Evolutionary conservation across 169 alveolate species (phyloP).

Genomic region (Plasmodium chabaudi): DNA sequence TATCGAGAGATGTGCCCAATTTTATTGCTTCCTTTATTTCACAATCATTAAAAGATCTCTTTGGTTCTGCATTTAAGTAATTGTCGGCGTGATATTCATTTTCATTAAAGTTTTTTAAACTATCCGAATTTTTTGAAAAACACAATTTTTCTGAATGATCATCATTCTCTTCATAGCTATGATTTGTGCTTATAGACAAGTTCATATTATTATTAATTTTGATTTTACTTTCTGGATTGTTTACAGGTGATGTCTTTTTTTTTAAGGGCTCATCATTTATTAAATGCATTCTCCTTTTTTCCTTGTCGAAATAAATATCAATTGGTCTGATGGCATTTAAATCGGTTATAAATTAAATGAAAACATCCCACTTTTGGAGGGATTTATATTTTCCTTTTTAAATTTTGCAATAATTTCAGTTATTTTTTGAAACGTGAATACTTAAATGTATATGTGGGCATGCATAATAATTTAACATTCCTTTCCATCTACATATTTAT

Average conservation of each 20-base stretch:
- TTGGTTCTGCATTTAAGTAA: background rate
- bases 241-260: background rate
- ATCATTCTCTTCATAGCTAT: background rate
- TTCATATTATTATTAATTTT: background rate
- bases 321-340: background rate
- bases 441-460: background rate
- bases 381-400: background rate
- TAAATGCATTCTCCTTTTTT: background rate
- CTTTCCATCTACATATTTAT: background rate
- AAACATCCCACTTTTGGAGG: too few relatives aligned
- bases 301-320: background rate
- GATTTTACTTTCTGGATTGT: background rate
- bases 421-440: background rate
- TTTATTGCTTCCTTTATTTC: slow-evolving; percentile 19
- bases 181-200: background rate
- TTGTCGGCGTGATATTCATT: slow-evolving; percentile 7
- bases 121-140: slow-evolving; percentile 31
- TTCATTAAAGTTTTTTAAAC: slow-evolving; percentile 25
- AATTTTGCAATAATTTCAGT: background rate
- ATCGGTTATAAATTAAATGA: too few relatives aligned
- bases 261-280: background rate
- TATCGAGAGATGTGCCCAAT: slow-evolving; percentile 11
- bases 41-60: background rate
- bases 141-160: background rate
- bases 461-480: background rate